phyloP scores from a whole-genome alignment of 495 filamentous ascomycete genomes.

The Jackrogersella multiformis region DNA sequence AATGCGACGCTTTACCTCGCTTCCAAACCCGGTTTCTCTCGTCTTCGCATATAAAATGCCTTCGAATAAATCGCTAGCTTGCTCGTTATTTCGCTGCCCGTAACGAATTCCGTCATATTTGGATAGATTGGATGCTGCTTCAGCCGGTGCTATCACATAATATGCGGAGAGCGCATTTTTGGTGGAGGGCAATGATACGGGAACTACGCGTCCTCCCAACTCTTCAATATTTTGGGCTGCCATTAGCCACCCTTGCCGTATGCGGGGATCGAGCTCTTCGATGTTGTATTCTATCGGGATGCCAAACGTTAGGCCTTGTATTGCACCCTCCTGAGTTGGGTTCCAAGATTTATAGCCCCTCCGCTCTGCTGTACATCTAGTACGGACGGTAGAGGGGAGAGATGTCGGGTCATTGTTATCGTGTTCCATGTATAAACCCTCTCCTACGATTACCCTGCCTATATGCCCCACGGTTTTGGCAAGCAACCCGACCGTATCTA shows the following conservation, averaged over 20 bases:
- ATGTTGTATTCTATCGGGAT: conserved; percentile 91
- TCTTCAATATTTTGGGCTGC: conserved; percentile 65
- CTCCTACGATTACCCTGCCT: conserved; percentile 63
- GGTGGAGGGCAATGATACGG: conserved; percentile 86
- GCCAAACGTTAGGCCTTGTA: conserved; percentile 66
- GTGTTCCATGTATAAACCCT: conserved; percentile 56
- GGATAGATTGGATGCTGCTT: conserved; percentile 96
- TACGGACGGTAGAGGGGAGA: conserved; percentile 64
- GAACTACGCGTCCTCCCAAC: conserved; percentile 72
- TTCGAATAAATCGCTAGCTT: conserved; percentile 46
- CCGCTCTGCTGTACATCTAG: conserved; percentile 59
- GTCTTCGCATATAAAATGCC: conserved; percentile 78
- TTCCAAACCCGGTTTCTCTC: conserved; percentile 76
- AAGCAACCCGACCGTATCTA: conserved; percentile 92
- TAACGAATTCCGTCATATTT: conserved; percentile 97
- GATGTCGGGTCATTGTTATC: conserved; percentile 84
- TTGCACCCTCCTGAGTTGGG: conserved; percentile 35
- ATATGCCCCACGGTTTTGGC: conserved; percentile 60
- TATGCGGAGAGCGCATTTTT: conserved; percentile 88
- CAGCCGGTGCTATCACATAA: conserved; percentile 93
- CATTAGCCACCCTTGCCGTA: conserved; percentile 74
- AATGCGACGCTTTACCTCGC: conserved; percentile 86
- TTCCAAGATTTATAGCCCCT: conserved; percentile 47
- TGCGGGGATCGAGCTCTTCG: conserved; percentile 69
- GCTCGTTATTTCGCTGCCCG: conserved; percentile 63